phyloP scores from a whole-genome alignment of 1,284 basidiomycete species.

The Moesziomyces globuligerus region DNA sequence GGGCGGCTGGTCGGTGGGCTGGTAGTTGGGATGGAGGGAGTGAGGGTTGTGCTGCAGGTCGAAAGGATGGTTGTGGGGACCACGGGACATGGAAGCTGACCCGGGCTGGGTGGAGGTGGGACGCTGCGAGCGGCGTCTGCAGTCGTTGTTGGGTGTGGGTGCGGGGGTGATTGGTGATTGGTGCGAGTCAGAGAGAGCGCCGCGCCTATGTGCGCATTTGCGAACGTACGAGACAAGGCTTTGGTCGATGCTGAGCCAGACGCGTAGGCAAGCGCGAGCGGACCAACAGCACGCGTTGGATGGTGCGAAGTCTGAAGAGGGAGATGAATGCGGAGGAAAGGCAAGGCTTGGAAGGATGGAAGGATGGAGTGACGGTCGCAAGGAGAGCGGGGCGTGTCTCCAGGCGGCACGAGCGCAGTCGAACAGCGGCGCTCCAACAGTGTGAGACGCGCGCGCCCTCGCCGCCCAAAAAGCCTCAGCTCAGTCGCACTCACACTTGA shows the following conservation, averaged over 20 bases:
- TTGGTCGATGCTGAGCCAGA: not conserved
- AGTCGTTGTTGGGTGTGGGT: constrained; percentile 3
- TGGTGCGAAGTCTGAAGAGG: not conserved
- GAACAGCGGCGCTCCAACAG: too few relatives aligned
- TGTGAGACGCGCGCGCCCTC: too few relatives aligned
- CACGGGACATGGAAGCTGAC: constrained; percentile 39
- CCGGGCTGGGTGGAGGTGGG: constrained; percentile 3
- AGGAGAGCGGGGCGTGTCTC: too few relatives aligned
- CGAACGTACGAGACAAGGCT: not conserved
- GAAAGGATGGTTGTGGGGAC: constrained; percentile 11
- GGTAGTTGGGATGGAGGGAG: constrained; percentile 4
- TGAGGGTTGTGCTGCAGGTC: not conserved
- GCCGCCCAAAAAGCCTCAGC: too few relatives aligned
- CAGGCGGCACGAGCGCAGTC: too few relatives aligned
- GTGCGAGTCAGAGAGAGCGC: not conserved
- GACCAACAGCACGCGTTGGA: not conserved
- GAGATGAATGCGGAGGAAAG: not conserved
- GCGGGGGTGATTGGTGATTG: not conserved
- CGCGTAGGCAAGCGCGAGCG: not conserved
- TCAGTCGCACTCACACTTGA: not conserved
- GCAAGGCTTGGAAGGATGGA: not conserved
- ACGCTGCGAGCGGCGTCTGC: constrained; percentile 10
- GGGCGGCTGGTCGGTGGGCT: not conserved
- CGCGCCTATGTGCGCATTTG: too few relatives aligned
- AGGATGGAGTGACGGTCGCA: too few relatives aligned